A percentile compares a stretch with the other conserved stretches of the same genome.
phyloP scores from a whole-genome alignment of 129 eudicot species.

The Centella asiatica region DNA sequence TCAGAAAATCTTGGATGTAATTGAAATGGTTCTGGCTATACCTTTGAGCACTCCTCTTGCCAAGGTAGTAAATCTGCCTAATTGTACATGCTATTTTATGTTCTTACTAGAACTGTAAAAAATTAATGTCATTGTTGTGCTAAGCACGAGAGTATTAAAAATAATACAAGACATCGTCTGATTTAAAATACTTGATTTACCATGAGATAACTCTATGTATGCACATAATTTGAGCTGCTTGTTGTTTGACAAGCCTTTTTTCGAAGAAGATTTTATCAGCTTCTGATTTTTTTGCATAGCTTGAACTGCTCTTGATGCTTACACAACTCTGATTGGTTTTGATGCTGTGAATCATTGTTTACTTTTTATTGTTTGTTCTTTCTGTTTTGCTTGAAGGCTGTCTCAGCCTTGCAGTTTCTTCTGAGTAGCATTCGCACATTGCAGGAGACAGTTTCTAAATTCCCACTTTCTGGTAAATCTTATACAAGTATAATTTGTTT shows the following conservation, averaged over 20 bases:
- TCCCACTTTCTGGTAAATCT: slow-evolving; percentile 61
- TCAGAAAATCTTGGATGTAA: slow-evolving; percentile 68
- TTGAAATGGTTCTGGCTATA: slow-evolving; percentile 73
- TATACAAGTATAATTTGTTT: neutral
- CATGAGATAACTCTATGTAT: too few relatives aligned
- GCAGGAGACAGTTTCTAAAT: slow-evolving; percentile 72
- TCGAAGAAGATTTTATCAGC: too few relatives aligned
- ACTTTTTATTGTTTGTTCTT: neutral
- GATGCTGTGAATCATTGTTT: neutral
- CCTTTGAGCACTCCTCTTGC: slow-evolving; percentile 86
- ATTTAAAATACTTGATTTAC: too few relatives aligned
- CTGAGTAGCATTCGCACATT: slow-evolving; percentile 54
- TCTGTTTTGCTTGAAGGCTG: slow-evolving; percentile 44
- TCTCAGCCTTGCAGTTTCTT: slow-evolving; percentile 75
- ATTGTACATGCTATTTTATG: neutral
- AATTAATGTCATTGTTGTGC: too few relatives aligned
- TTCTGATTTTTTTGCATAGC: too few relatives aligned
- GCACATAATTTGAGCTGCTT: neutral
- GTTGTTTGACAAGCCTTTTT: neutral
- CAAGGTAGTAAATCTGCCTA: slow-evolving; percentile 39
- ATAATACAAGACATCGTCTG: too few relatives aligned
- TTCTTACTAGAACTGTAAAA: too few relatives aligned
- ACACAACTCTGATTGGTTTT: neutral
- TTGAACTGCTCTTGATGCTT: too few relatives aligned
- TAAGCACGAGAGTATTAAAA: neutral